Conservation (phyloP, 768 basidiomycete genomes). For the Pleurotus sapidus region DNA sequence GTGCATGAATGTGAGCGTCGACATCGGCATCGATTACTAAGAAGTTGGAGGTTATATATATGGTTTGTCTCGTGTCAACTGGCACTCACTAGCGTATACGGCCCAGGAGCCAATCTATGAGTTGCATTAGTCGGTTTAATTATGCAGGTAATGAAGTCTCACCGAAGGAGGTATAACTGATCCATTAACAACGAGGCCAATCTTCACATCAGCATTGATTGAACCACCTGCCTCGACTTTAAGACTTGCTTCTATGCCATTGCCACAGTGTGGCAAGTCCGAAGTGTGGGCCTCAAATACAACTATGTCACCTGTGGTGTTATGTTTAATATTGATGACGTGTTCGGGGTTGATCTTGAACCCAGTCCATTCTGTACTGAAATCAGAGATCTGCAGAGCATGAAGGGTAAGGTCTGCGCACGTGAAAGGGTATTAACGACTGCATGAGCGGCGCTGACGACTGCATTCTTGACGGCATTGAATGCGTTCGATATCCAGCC, state of each 20-base stretch:
- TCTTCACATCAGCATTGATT: neutral
- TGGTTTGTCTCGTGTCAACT: neutral
- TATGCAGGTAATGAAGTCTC: no score
- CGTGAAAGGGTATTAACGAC: neutral
- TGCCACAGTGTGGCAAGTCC: neutral
- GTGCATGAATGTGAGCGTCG: neutral
- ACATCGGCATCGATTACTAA: slow-evolving; percentile 1
- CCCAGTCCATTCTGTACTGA: neutral
- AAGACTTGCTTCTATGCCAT: neutral
- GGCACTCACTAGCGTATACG: neutral
- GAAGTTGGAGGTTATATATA: no score
- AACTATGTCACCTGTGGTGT: neutral
- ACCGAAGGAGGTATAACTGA: neutral
- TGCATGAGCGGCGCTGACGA: neutral
- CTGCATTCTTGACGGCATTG: neutral
- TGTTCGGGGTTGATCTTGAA: neutral
- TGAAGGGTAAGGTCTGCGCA: neutral
- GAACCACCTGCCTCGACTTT: neutral
- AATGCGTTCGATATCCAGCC: neutral
- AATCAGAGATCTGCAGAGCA: neutral
- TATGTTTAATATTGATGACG: neutral
- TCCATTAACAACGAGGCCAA: neutral
- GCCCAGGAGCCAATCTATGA: neutral
- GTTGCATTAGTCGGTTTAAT: neutral
- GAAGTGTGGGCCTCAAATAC: neutral